Conservation (phyloP, 2,329 filamentous ascomycete species). For the Phialocephala sp. region DNA sequence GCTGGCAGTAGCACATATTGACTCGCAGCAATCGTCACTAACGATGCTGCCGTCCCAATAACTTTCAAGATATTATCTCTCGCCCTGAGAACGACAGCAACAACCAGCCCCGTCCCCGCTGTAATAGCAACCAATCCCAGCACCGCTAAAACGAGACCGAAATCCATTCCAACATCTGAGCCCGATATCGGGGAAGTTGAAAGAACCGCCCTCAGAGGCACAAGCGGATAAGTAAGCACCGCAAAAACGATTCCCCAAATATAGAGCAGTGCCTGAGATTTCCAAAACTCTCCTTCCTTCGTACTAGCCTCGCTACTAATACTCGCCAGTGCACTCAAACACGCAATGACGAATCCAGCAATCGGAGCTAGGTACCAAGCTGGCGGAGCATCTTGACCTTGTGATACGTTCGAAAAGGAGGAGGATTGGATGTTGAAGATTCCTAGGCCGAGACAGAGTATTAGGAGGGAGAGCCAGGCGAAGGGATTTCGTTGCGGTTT, state of each 20-base stretch:
- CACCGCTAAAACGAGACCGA: not conserved
- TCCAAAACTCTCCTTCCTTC: constrained; percentile 35
- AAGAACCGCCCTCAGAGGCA: not conserved
- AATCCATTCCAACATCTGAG: not conserved
- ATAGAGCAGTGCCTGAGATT: constrained; percentile 32
- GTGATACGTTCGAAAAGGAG: too few species aligned
- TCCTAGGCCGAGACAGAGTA: constrained; percentile 31
- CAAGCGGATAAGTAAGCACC: not conserved
- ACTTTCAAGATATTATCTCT: constrained; percentile 35
- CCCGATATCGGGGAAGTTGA: not conserved
- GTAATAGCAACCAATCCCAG: not conserved
- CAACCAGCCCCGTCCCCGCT: constrained; percentile 24
- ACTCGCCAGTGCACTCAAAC: constrained; percentile 32
- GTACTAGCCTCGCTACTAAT: constrained; percentile 34
- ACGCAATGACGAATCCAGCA: constrained; percentile 31
- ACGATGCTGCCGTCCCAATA: constrained; percentile 29
- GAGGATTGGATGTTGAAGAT: constrained; percentile 28
- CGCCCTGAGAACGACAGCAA: constrained; percentile 30
- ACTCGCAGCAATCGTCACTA: constrained; percentile 30
- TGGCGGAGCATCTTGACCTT: constrained; percentile 2
- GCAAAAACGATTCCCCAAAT: constrained; percentile 32
- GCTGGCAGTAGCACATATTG: constrained; percentile 32
- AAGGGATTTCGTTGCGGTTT: constrained; percentile 29
- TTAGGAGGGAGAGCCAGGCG: constrained; percentile 31
- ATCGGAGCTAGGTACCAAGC: constrained; percentile 32